Evolutionary conservation across 1,139 yeast species (phyloP), one percentile per base, ranked within the genome.

Genomic region (Magnusiomyces ingens): DNA sequence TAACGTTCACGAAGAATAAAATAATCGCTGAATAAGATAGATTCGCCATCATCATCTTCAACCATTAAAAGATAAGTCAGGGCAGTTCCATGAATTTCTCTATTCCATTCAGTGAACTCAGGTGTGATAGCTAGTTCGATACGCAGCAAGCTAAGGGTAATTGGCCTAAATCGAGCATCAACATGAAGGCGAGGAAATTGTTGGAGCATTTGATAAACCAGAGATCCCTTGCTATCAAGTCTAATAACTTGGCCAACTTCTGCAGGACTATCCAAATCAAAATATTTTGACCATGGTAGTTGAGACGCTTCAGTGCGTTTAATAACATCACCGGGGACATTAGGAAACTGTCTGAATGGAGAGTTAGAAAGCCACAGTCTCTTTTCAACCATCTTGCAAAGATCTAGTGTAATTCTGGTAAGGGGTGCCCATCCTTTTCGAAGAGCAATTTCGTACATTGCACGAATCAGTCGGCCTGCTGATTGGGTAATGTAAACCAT

Each of bases 401-500:
- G 61, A 55, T 81, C 81, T 12, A 90, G 73, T 1, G 86, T 67
- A 1, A 71, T 59, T 58, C 77, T 78, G 0, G 95, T 75, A 19
- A 87, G 69, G 8, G 75, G 68, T 0, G 96, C 77, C 95, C 96
- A 90, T 8, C 79, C 78, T 60, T 83, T 86, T 52, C 77, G 74
- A 48, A 88, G 62, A 10, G 89, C 79, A 26, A 93, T 80, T 64
- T 93, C 97, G 65, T 79, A 84, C 59, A 94, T 78, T 0, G 99
- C 98, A 52, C 97, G 73, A 52, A 91, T 73, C 45, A 94, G 70
- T 65, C 99, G 78, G 5, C 95, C 95, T 0, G 97, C 98, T 41
- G 95, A 88, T 67, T 93, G 99, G 0, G 94, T 87, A 44, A 94
- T 81, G 64, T 88, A 93, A 2, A 88, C 78, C 97, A 91, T 90